phyloP scores from a whole-genome alignment of 202 grass and related monocot species.

The Setaria italica region DNA sequence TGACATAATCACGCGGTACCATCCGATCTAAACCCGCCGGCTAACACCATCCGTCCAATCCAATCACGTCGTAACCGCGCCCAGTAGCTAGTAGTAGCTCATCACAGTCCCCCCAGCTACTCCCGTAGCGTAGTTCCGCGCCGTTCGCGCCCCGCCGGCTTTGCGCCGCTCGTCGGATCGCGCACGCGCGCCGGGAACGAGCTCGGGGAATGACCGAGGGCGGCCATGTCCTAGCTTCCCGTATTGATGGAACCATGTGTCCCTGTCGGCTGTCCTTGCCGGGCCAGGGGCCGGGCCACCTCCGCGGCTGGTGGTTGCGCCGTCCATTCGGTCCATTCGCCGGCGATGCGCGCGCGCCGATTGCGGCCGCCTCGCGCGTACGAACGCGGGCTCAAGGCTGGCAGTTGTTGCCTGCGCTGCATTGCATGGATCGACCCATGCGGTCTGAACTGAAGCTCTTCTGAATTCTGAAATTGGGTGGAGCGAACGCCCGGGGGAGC shows the following conservation, averaged over 20 bases:
- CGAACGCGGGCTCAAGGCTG: not conserved
- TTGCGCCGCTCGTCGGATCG: not conserved
- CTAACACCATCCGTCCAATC: slow-evolving; percentile 17
- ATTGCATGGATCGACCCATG: not conserved
- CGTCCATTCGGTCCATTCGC: slow-evolving; percentile 19
- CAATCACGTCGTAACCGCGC: not conserved
- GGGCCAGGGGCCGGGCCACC: not conserved
- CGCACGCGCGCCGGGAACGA: not conserved
- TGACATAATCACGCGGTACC: slow-evolving; percentile 26
- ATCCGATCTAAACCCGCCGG: not conserved
- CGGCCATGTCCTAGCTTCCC: not conserved
- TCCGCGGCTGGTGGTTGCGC: slow-evolving; percentile 37
- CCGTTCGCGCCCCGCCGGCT: not conserved
- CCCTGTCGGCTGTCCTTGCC: slow-evolving; percentile 34
- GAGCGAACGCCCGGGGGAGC: not conserved
- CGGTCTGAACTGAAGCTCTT: not conserved
- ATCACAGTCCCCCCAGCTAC: not conserved
- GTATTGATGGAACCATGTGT: slow-evolving; percentile 54
- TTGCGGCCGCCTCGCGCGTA: slow-evolving; percentile 14
- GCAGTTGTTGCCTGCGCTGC: too few species aligned
- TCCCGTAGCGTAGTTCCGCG: slow-evolving; percentile 4
- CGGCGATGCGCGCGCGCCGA: not conserved
- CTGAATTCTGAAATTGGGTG: slow-evolving; percentile 26
- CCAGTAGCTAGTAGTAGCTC: not conserved
- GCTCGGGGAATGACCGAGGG: too few species aligned